phyloP scores from a whole-genome alignment of 805 yeast species.

The Kazachstania taianensis region DNA sequence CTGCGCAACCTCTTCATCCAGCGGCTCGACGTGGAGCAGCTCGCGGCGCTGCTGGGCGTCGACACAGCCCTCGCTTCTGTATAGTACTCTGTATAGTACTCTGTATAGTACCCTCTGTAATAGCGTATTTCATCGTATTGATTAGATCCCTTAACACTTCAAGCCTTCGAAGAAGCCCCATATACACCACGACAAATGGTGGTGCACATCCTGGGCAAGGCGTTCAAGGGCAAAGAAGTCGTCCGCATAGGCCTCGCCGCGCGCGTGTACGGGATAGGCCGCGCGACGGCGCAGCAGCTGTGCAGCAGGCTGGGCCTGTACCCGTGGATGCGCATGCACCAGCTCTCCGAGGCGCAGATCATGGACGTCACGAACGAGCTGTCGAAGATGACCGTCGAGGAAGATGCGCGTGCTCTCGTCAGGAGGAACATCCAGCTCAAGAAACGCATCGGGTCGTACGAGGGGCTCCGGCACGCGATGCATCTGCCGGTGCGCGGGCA shows the following conservation, averaged over 20 bases:
- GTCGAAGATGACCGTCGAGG: conserved; percentile 73
- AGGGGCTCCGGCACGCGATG: conserved; percentile 81
- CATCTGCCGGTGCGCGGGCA: conserved; percentile 85
- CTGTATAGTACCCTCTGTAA: not conserved
- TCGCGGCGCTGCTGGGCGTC: conserved; percentile 8
- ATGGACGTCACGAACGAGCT: conserved; percentile 82
- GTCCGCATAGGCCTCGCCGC: conserved; percentile 56
- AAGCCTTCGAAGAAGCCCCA: not conserved
- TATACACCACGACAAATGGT: conserved; percentile 32
- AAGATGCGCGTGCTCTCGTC: conserved; percentile 61
- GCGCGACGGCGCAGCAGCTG: conserved; percentile 54
- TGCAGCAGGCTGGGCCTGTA: conserved; percentile 86
- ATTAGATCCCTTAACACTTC: not conserved
- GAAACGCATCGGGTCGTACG: conserved; percentile 72
- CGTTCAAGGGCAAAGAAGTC: conserved; percentile 35
- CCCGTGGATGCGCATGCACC: conserved; percentile 91
- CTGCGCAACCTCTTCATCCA: conserved; percentile 66
- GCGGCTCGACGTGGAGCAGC: conserved; percentile 47
- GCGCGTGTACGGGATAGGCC: conserved; percentile 83
- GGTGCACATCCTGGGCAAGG: conserved; percentile 44
- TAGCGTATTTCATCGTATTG: not conserved
- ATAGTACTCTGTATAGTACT: not conserved
- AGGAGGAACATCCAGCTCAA: conserved; percentile 71
- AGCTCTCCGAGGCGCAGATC: conserved; percentile 77
- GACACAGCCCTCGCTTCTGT: no score